Evolutionary conservation across 805 yeast genomes (phyloP).

Genomic region (Myxozyma melibiosi): DNA sequence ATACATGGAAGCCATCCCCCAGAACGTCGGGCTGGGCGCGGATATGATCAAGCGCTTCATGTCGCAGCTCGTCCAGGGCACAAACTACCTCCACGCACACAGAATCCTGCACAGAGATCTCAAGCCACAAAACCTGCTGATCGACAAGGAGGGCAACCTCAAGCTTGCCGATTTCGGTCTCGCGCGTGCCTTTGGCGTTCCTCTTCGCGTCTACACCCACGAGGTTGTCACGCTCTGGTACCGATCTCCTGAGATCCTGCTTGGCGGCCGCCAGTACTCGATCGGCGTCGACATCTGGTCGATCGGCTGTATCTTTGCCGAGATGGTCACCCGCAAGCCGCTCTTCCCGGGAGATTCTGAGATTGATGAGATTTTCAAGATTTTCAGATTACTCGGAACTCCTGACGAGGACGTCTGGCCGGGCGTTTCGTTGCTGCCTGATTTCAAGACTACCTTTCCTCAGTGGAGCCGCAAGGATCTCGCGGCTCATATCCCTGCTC

Average conservation of each 20-base stretch:
- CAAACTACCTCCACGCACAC: slow-evolving; percentile 90
- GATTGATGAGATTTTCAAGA: slow-evolving; percentile 93
- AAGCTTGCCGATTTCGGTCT: slow-evolving; percentile 91
- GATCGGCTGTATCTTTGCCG: slow-evolving; percentile 96
- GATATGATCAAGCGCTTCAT: slow-evolving; percentile 90
- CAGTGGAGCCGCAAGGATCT: slow-evolving; percentile 80
- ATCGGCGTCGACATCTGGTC: slow-evolving; percentile 99
- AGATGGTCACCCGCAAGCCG: slow-evolving; percentile 95
- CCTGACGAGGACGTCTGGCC: slow-evolving; percentile 96
- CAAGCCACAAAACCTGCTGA: slow-evolving; percentile 93
- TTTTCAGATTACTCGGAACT: slow-evolving; percentile 89
- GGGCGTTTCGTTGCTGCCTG: slow-evolving; percentile 86
- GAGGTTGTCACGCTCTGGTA: slow-evolving; percentile 99
- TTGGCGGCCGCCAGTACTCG: slow-evolving; percentile 96
- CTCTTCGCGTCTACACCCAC: slow-evolving; percentile 93
- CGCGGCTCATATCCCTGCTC: slow-evolving; percentile 68
- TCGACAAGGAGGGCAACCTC: slow-evolving; percentile 92
- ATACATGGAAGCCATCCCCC: slow-evolving; percentile 94
- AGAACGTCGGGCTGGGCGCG: slow-evolving; percentile 85
- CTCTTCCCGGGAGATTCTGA: slow-evolving; percentile 97
- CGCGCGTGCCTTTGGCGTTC: slow-evolving; percentile 97
- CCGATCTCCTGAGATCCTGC: slow-evolving; percentile 90
- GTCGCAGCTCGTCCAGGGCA: slow-evolving; percentile 89
- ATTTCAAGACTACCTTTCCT: slow-evolving; percentile 90
- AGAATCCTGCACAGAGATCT: slow-evolving; percentile 93